Conservation (phyloP, 1,284 basidiomycete species). For the Cutaneotrichosporon dermatis region DNA sequence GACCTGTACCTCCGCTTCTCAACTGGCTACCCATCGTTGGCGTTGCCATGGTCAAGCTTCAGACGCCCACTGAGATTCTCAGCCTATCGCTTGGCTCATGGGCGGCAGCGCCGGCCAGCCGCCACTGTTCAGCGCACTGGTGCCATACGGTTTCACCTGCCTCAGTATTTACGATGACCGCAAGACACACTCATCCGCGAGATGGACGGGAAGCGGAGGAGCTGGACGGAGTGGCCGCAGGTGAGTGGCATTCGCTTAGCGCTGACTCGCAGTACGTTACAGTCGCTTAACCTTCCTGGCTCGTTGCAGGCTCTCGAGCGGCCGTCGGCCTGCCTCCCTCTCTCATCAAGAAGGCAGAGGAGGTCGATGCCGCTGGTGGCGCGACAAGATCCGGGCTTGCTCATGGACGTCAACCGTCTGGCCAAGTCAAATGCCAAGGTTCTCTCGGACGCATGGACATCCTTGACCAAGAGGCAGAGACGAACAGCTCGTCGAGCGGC, state of each 20-base stretch:
- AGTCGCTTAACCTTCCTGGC: conserved; percentile 73
- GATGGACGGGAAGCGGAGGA: conserved; percentile 62
- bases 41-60: conserved; percentile 65
- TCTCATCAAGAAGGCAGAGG: conserved; percentile 77
- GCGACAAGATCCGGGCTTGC: conserved; percentile 65
- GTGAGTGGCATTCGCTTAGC: conserved; percentile 51
- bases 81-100: conserved; percentile 54
- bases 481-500: conserved; percentile 58
- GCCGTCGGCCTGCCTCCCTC: conserved; percentile 85
- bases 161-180: conserved; percentile 86
- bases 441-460: conserved; percentile 82
- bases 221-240: conserved; percentile 62
- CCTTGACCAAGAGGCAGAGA: conserved; percentile 83
- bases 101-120: conserved; percentile 54
- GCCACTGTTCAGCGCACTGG: conserved; percentile 69
- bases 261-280: conserved; percentile 58
- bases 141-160: conserved; percentile 83
- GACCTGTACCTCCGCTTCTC: conserved; percentile 70
- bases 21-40: conserved; percentile 65
- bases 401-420: conserved; percentile 69
- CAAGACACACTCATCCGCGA: conserved; percentile 66
- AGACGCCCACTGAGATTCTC: conserved; percentile 60
- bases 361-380: conserved; percentile 75
- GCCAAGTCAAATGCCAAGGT: conserved; percentile 61
- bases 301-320: conserved; percentile 82